phyloP scores from a whole-genome alignment of 257 asterid species.

The Haberlea rhodopensis region DNA sequence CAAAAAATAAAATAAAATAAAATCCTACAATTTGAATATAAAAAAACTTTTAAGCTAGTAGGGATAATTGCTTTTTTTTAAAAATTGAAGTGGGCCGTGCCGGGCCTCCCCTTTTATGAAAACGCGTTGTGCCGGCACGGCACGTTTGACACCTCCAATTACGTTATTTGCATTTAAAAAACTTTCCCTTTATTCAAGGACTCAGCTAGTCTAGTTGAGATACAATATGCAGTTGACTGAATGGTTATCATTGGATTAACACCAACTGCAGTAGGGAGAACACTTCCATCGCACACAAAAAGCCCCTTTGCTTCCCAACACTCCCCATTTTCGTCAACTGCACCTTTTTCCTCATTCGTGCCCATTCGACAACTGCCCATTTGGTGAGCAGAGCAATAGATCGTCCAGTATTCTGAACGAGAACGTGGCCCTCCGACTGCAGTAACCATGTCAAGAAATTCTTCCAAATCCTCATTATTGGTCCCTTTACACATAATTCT shows the following conservation, averaged over 20 bases:
- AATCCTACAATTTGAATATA: too few species aligned
- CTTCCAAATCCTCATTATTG: conserved; percentile 52
- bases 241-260: conserved; percentile 89
- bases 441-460: conserved; percentile 56
- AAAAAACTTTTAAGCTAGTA: too few species aligned
- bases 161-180: not conserved
- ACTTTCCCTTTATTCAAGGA: conserved; percentile 27
- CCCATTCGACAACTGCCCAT: conserved; percentile 94
- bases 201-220: conserved; percentile 55
- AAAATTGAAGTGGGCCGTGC: too few species aligned
- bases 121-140: not conserved
- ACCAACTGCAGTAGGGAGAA: conserved; percentile 78
- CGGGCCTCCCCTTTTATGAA: not conserved
- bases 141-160: conserved; percentile 19
- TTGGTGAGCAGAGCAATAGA: conserved; percentile 84
- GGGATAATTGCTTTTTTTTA: too few species aligned
- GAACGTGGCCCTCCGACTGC: conserved; percentile 60
- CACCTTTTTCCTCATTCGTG: conserved; percentile 57
- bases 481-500: conserved; percentile 48
- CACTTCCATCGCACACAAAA: conserved; percentile 81
- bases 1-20: too few species aligned
- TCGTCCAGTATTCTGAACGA: conserved; percentile 49
- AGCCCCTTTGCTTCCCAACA: conserved; percentile 87
- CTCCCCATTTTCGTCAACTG: conserved; percentile 76
- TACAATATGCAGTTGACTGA: conserved; percentile 77